Evolutionary conservation across 1,139 yeast genomes (phyloP).

Genomic region (Yarrowia galli): DNA sequence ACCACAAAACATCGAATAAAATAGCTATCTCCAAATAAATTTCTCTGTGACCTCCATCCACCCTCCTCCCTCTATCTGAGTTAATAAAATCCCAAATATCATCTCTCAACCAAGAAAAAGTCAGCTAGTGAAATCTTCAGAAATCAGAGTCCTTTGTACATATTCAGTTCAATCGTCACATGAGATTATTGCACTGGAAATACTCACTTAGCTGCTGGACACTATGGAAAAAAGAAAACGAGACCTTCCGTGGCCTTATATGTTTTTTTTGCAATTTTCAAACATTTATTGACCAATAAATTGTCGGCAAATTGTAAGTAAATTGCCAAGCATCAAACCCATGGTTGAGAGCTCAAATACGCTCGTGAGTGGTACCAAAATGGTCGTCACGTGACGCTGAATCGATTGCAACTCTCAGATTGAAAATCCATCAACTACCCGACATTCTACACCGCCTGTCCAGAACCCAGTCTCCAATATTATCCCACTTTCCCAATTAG

Average conservation of each 20-base stretch:
- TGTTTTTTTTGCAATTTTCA: not conserved
- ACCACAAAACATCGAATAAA: too few relatives aligned
- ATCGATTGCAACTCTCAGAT: not conserved
- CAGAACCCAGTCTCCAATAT: not conserved
- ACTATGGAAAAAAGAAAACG: not conserved
- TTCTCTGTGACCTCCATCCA: too few relatives aligned
- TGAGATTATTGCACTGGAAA: not conserved
- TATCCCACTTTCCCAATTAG: not conserved
- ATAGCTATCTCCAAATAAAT: too few relatives aligned
- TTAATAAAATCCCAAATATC: not conserved
- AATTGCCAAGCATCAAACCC: too few relatives aligned
- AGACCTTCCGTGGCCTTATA: not conserved
- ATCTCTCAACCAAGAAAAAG: not conserved
- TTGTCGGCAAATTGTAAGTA: too few relatives aligned
- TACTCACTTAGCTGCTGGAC: not conserved
- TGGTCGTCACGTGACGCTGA: not conserved
- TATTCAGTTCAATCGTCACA: slow-evolving; percentile 25
- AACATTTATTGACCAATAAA: not conserved
- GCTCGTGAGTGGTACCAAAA: not conserved
- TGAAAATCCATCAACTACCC: too few relatives aligned
- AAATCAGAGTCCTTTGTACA: slow-evolving; percentile 35
- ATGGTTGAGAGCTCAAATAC: not conserved
- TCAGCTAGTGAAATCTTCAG: slow-evolving; percentile 31
- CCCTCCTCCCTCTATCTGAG: not conserved
- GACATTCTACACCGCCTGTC: too few relatives aligned